These are phyloP conservation scores for Penicillium verhagenii DNA, from an alignment of 495 filamentous ascomycete genomes.

Conservation along the genomic window DNA sequence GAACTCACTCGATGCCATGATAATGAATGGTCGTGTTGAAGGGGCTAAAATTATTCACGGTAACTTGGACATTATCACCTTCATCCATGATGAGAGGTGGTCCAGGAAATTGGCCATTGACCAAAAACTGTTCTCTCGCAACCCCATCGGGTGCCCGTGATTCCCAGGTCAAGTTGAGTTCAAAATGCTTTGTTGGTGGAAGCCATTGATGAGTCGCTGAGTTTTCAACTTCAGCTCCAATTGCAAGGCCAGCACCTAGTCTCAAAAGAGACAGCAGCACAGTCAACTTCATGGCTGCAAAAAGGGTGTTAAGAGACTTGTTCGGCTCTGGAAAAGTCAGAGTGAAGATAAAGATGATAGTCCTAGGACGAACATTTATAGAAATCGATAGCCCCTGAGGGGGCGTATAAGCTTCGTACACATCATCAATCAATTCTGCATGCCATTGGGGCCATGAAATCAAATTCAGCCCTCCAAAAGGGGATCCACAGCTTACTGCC, in stretches of 20 bases:
- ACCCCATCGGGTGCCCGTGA: slow-evolving; percentile 24
- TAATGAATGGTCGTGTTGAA: slow-evolving; percentile 49
- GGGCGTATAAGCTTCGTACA: no score
- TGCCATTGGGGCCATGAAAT: no score
- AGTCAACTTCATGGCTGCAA: neutral
- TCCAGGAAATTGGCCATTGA: slow-evolving; percentile 58
- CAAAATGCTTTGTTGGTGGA: neutral
- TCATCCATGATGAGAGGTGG: slow-evolving; percentile 53
- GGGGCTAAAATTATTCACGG: slow-evolving; percentile 47
- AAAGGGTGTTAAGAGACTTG: no score
- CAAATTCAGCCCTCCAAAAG: no score
- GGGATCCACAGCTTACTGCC: no score
- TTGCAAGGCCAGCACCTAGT: neutral
- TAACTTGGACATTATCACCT: slow-evolving; percentile 54
- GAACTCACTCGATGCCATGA: slow-evolving; percentile 34
- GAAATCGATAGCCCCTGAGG: no score
- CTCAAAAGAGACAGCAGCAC: neutral
- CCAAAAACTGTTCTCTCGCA: slow-evolving; percentile 44
- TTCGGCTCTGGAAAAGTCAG: no score
- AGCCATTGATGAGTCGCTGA: neutral
- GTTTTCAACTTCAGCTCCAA: neutral
- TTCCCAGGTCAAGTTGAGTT: slow-evolving; percentile 37
- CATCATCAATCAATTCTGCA: no score
- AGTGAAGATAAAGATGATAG: no score
- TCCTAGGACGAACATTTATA: no score